Percentiles rank a stretch among this genome's conserved stretches.
Conservation (phyloP, 2,329 filamentous ascomycete genomes). For the Cladosporium oxysporum region DNA sequence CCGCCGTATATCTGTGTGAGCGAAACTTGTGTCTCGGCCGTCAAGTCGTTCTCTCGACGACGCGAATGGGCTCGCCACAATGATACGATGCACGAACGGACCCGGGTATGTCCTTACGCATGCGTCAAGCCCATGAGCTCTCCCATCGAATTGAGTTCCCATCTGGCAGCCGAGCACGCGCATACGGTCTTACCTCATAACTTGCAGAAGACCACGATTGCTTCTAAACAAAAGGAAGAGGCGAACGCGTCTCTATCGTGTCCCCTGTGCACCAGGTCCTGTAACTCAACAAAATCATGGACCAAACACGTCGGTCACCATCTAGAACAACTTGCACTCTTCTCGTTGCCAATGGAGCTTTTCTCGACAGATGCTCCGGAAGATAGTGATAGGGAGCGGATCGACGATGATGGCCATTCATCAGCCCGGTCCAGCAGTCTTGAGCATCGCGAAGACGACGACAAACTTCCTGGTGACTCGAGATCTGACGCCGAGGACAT, state of each 20-base stretch:
- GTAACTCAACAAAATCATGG: background rate
- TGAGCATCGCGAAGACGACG: background rate
- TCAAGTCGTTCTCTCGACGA: background rate
- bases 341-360: background rate
- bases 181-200: too few relatives aligned
- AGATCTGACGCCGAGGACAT: background rate
- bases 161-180: background rate
- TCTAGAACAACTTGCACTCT: background rate
- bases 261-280: background rate
- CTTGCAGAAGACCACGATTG: too few relatives aligned
- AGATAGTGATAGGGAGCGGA: background rate
- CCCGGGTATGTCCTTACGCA: background rate
- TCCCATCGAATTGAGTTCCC: background rate
- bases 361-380: background rate
- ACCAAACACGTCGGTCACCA: background rate
- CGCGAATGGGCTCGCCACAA: conserved; percentile 25
- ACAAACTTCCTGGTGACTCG: background rate
- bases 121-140: background rate
- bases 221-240: too few relatives aligned
- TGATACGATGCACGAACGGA: conserved; percentile 20
- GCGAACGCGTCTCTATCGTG: background rate
- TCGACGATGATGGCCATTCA: background rate
- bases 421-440: background rate
- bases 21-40: background rate
- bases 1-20: background rate